Evolutionary conservation across 306 rosid genomes (phyloP).

Genomic region (Cucumis sativus): Cucumber_9930_V3 NC_026661.2:18884001-18884500

Average conservation of each 20-base stretch:
- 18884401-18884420: neutral
- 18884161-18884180: neutral
- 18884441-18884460: neutral
- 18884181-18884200: neutral
- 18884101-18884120: neutral
- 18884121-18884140: neutral
- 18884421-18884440: neutral
- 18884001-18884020: constrained; percentile 55
- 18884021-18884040: constrained; percentile 62
- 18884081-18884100: constrained; percentile 47
- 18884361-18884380: neutral
- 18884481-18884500: neutral
- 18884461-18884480: neutral
- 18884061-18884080: constrained; percentile 55
- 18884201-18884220: neutral
- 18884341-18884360: neutral
- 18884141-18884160: neutral
- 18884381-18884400: neutral
- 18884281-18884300: neutral
- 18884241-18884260: neutral
- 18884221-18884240: neutral
- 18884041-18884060: constrained; percentile 82
- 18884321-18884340: neutral
- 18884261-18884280: neutral
- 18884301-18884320: neutral